Conservation (phyloP, 1,139 yeast genomes). For the Scheffersomyces lignicola region DNA sequence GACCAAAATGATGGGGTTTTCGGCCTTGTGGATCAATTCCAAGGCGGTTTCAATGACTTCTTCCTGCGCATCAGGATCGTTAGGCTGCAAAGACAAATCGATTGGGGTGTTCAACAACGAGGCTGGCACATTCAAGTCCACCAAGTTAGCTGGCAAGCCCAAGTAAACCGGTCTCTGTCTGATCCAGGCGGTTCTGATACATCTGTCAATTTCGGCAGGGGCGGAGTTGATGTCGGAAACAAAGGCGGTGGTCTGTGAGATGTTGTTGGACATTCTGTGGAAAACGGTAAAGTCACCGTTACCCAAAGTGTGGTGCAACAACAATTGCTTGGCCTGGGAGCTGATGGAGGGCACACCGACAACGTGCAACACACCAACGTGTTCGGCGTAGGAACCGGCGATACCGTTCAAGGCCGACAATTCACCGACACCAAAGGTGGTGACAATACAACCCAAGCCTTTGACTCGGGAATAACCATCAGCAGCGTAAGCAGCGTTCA, state of each 20-base stretch:
- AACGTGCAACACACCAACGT: slow-evolving; percentile 40
- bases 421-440: slow-evolving; percentile 47
- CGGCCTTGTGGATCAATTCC: slow-evolving; percentile 52
- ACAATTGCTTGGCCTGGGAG: slow-evolving; percentile 38
- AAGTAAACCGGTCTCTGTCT: slow-evolving; percentile 82
- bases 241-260: slow-evolving; percentile 65
- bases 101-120: slow-evolving; percentile 60
- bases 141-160: slow-evolving; percentile 81
- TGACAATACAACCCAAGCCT: slow-evolving; percentile 37
- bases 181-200: slow-evolving; percentile 69
- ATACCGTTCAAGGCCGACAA: slow-evolving; percentile 41
- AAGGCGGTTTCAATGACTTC: slow-evolving; percentile 66
- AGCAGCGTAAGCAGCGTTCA: slow-evolving; percentile 46
- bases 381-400: slow-evolving; percentile 45
- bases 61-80: slow-evolving; percentile 67
- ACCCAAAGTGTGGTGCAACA: slow-evolving; percentile 47
- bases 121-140: slow-evolving; percentile 62
- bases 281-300: slow-evolving; percentile 48
- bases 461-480: slow-evolving; percentile 44
- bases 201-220: slow-evolving; percentile 68
- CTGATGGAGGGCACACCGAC: slow-evolving; percentile 42
- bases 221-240: slow-evolving; percentile 64
- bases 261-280: slow-evolving; percentile 57
- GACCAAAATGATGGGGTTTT: slow-evolving; percentile 72
- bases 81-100: slow-evolving; percentile 59